Percentiles rank a stretch among this genome's conserved stretches.
Conservation (phyloP, 108 stramenopile genomes). For the Cyclotella sp. region DNA sequence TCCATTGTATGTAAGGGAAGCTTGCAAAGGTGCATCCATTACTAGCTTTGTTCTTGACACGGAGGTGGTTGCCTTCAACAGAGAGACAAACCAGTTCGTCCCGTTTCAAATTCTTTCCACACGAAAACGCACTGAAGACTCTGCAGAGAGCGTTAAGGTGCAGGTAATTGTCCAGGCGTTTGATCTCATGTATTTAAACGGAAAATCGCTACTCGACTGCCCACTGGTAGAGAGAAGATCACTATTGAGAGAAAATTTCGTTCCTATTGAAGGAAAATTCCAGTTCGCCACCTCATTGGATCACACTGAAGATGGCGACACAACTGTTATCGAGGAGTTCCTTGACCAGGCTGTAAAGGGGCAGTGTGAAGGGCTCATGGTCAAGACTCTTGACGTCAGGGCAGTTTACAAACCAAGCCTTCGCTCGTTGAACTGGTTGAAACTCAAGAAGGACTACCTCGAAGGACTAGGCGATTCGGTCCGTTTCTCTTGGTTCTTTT, state of each 20-base stretch:
- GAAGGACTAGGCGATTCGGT: slow-evolving; percentile 98
- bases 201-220: slow-evolving; percentile 82
- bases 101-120: slow-evolving; percentile 90
- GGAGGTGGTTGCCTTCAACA: slow-evolving; percentile 97
- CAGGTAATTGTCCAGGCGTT: slow-evolving; percentile 98
- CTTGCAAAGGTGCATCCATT: slow-evolving; percentile 54
- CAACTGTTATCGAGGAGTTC: slow-evolving; percentile 91
- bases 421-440: slow-evolving; percentile 99
- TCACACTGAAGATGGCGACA: slow-evolving; percentile 81
- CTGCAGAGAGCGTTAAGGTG: slow-evolving; percentile 91
- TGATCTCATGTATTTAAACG: slow-evolving; percentile 99
- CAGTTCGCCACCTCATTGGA: slow-evolving; percentile 68
- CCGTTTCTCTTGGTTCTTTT: background rate
- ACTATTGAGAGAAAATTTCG: slow-evolving; percentile 85
- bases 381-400: slow-evolving; percentile 95
- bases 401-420: slow-evolving; percentile 95
- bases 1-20: slow-evolving; percentile 85
- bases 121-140: slow-evolving; percentile 88
- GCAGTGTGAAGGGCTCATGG: slow-evolving; percentile 99
- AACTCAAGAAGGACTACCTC: slow-evolving; percentile 99
- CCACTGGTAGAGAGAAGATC: slow-evolving; percentile 86
- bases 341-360: slow-evolving; percentile 95
- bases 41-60: slow-evolving; percentile 95
- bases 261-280: slow-evolving; percentile 89
- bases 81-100: slow-evolving; percentile 79